Evolutionary conservation across 352 stramenopile genomes (phyloP).

Genomic region (Globisporangium megalacanthum): DNA sequence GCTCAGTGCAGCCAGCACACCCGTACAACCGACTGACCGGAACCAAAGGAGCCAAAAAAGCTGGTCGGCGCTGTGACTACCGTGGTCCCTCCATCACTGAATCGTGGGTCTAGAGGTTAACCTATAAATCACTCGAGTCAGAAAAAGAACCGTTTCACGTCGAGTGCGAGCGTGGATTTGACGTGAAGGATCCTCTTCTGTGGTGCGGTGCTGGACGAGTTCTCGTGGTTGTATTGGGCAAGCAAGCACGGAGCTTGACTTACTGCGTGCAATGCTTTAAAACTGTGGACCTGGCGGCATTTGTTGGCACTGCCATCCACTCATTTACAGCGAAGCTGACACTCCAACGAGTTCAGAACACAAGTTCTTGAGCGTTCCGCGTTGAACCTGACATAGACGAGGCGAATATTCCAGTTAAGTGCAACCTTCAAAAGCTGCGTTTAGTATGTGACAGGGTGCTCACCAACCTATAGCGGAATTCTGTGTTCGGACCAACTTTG

Average conservation of each 20-base stretch:
- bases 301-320: too few species aligned
- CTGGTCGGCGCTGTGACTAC: neutral
- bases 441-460: neutral
- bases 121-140: slow-evolving; percentile 1
- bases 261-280: too few species aligned
- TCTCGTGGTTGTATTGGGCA: too few species aligned
- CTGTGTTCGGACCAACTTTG: too few species aligned
- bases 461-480: neutral
- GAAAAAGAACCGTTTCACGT: slow-evolving; percentile 1
- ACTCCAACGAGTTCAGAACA: neutral
- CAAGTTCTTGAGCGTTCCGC: neutral
- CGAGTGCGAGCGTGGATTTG: neutral
- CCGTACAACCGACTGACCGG: too few species aligned
- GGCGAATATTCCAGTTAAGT: neutral
- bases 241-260: too few species aligned
- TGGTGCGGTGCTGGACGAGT: neutral
- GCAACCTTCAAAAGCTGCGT: neutral
- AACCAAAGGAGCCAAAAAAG: neutral
- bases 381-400: too few species aligned
- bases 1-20: too few species aligned
- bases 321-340: too few species aligned
- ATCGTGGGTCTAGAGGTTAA: neutral
- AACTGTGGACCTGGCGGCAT: too few species aligned
- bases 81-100: too few species aligned
- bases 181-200: neutral